Evolutionary conservation across 345 rosid genomes (phyloP), one percentile per base, ranked within the genome.

Genomic region (Adansonia digitata): DNA sequence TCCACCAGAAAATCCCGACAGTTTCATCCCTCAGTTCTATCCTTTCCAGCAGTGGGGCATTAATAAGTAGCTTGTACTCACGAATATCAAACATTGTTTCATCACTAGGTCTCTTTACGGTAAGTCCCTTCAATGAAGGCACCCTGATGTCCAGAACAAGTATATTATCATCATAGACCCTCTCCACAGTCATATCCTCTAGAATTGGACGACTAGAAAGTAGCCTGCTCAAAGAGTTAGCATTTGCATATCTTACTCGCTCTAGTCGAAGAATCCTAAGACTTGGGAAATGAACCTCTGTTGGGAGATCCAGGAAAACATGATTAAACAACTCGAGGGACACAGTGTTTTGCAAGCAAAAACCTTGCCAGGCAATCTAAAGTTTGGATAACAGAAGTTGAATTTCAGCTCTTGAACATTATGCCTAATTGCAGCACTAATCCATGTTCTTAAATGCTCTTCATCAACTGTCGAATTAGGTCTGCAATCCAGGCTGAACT

Each of bases 81-180:
- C 0, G 0, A 11, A 1, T 1, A 24, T 11, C 5, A 55, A 1
- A 24, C n/a, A n/a, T n/a, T n/a, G n/a, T n/a, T n/a, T n/a, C n/a
- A n/a, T n/a, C n/a, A 55, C 29, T 11, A 12, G 34, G 5, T 2
- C 17, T 26, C 18, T 12, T 26, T 3, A 59, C 63, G 13, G 34
- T 59, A 27, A 29, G 11, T 27, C 18, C 5, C 63, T 59, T 59
- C 37, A 29, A 27, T 13, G 62, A 59, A 59, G 37, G 8, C 34
- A 29, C 18, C 13, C 13, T 59, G 26, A 59, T 27, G 17, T 27
- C 63, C 35, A 59, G 18, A 13, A 7, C 37, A 59, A 59, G 37
- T 1, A 13, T 18, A 57, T 57, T 29, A 59, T 59, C 37, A 13
- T 29, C 0, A 5, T 2, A 12, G 14, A 7, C 5, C 31, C 62